Conservation (phyloP, 2,329 filamentous ascomycete genomes). For the Paraconiothyrium brasiliense region DNA sequence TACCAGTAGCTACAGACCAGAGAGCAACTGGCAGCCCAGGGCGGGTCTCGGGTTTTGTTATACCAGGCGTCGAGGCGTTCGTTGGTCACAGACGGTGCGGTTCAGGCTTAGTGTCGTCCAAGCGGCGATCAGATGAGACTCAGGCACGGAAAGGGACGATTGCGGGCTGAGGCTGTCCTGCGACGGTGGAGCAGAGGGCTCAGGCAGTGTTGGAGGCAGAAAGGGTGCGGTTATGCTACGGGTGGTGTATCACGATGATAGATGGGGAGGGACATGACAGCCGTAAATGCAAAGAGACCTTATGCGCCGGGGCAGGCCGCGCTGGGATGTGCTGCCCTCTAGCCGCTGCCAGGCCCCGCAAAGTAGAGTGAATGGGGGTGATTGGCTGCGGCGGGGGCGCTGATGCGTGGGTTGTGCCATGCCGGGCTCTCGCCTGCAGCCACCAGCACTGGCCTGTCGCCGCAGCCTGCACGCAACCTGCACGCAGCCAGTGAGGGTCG, state of each 20-base stretch:
- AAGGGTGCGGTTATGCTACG: constrained; percentile 43
- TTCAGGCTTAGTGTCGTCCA: constrained; percentile 10
- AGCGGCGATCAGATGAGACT: constrained; percentile 25
- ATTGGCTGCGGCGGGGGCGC: constrained; percentile 20
- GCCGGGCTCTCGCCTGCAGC: constrained; percentile 20
- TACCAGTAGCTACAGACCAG: constrained; percentile 49
- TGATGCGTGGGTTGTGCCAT: constrained; percentile 35
- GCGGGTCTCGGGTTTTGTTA: constrained; percentile 44
- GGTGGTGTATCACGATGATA: constrained; percentile 46
- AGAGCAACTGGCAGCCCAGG: constrained; percentile 38
- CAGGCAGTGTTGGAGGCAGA: constrained; percentile 44
- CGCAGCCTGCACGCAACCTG: constrained; percentile 9
- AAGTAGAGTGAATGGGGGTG: neutral
- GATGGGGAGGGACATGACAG: constrained; percentile 35
- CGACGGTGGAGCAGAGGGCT: constrained; percentile 41
- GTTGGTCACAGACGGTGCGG: constrained; percentile 11
- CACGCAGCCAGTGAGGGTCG: constrained; percentile 4
- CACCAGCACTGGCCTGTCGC: constrained; percentile 25
- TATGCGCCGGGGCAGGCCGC: constrained; percentile 39
- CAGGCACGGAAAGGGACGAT: constrained; percentile 35
- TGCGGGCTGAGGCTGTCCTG: constrained; percentile 35
- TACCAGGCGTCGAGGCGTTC: constrained; percentile 38
- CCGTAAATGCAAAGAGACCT: constrained; percentile 46
- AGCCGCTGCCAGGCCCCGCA: constrained; percentile 23
- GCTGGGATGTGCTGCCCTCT: constrained; percentile 15